Conservation (phyloP, 2,329 filamentous ascomycete species). For the Apiospora saccharicola region DNA sequence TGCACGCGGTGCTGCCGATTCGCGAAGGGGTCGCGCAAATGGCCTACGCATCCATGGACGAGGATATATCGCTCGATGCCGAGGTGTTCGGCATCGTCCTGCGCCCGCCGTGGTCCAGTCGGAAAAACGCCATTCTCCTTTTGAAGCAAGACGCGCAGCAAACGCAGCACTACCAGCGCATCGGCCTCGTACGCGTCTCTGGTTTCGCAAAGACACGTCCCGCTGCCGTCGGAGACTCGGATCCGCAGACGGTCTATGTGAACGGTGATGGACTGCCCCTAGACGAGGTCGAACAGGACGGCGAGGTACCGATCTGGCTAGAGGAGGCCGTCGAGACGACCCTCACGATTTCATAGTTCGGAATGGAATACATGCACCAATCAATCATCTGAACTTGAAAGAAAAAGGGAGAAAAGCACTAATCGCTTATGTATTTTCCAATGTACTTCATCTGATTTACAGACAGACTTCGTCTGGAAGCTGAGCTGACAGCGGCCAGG, state of each 20-base stretch:
- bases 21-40: background rate
- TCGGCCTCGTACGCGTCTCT: conserved; percentile 11
- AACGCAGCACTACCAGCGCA: background rate
- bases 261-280: background rate
- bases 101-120: background rate
- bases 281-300: background rate
- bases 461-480: background rate
- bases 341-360: background rate
- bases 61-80: background rate
- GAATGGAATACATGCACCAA: background rate
- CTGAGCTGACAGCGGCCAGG: background rate
- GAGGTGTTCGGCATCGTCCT: background rate
- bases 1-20: conserved; percentile 1
- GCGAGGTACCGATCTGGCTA: background rate
- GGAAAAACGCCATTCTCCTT: conserved; percentile 5
- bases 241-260: conserved; percentile 9
- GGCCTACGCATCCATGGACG: conserved; percentile 10
- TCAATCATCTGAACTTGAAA: background rate
- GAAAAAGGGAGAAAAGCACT: background rate
- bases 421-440: background rate
- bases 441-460: background rate
- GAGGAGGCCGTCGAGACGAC: background rate
- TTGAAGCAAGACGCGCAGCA: background rate
- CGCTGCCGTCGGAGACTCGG: background rate
- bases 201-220: background rate